Conservation (phyloP, 805 yeast genomes). For the Komagataella phaffii region DNA sequence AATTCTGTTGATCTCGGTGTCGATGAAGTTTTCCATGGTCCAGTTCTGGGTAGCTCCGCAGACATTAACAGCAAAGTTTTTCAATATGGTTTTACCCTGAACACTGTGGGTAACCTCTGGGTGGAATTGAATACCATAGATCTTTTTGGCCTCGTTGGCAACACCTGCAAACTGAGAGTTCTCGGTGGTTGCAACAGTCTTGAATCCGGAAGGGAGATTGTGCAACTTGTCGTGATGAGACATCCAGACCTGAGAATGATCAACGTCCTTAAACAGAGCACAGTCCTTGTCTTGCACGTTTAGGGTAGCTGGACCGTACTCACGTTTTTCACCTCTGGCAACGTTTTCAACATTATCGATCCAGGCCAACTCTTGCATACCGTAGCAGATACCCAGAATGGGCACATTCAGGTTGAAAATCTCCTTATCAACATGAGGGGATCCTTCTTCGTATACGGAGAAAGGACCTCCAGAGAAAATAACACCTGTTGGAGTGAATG, state of each 20-base stretch:
- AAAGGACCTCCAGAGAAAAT: slow-evolving; percentile 96
- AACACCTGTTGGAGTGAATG: slow-evolving; percentile 94
- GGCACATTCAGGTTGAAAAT: slow-evolving; percentile 88
- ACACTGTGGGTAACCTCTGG: slow-evolving; percentile 97
- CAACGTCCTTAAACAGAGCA: slow-evolving; percentile 76
- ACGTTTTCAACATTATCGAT: slow-evolving; percentile 79
- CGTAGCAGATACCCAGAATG: slow-evolving; percentile 94
- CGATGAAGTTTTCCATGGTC: slow-evolving; percentile 97
- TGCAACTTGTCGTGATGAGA: slow-evolving; percentile 95
- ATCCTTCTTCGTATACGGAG: slow-evolving; percentile 89
- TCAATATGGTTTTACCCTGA: slow-evolving; percentile 76
- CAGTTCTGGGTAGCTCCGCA: slow-evolving; percentile 84
- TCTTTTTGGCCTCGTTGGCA: slow-evolving; percentile 55
- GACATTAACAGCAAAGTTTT: slow-evolving; percentile 85
- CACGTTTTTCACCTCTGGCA: slow-evolving; percentile 93
- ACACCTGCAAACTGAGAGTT: slow-evolving; percentile 96
- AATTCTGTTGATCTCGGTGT: slow-evolving; percentile 90
- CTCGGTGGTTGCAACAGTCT: slow-evolving; percentile 78
- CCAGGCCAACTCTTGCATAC: slow-evolving; percentile 99
- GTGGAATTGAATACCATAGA: slow-evolving; percentile 96
- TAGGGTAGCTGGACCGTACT: slow-evolving; percentile 92
- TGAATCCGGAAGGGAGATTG: slow-evolving; percentile 81
- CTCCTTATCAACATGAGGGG: slow-evolving; percentile 95
- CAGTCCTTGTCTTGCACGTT: slow-evolving; percentile 54
- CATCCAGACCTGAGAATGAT: slow-evolving; percentile 98